Evolutionary conservation across 2,329 filamentous ascomycete species (phyloP).

Genomic region (Arthroderma sp.): DNA sequence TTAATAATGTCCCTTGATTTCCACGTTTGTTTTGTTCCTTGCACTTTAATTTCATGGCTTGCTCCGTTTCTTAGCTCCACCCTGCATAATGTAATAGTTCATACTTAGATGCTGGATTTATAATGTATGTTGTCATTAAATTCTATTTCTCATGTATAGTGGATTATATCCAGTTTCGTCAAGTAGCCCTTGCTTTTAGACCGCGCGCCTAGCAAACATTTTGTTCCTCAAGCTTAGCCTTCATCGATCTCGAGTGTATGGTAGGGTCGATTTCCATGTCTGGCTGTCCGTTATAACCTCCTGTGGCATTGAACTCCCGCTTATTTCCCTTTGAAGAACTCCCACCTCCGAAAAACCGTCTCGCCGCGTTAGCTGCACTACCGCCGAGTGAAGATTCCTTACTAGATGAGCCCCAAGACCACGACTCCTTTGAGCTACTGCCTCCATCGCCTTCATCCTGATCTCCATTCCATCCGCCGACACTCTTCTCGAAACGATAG

Average conservation of each 20-base stretch:
- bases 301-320: constrained; percentile 14
- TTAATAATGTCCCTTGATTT: background rate
- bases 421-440: constrained; percentile 9
- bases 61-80: background rate
- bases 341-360: constrained; percentile 9
- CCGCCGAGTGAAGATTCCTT: constrained; percentile 7
- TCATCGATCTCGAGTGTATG: background rate
- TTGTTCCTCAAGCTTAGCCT: constrained; percentile 14
- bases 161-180: constrained; percentile 10
- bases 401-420: background rate
- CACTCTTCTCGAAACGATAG: constrained; percentile 38
- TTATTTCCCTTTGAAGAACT: constrained; percentile 12
- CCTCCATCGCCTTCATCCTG: constrained; percentile 16
- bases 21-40: background rate
- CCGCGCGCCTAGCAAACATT: background rate
- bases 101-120: background rate
- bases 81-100: constrained; percentile 9
- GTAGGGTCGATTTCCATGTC: constrained; percentile 4
- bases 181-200: background rate
- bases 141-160: constrained; percentile 9
- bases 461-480: constrained; percentile 30
- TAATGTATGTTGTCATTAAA: background rate
- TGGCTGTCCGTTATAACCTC: background rate
- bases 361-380: background rate
- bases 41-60: background rate